Percentiles rank a stretch among this genome's conserved stretches.
Evolutionary conservation across 2,329 filamentous ascomycete species (phyloP).

Genomic region (Colletotrichum plurivorum): DNA sequence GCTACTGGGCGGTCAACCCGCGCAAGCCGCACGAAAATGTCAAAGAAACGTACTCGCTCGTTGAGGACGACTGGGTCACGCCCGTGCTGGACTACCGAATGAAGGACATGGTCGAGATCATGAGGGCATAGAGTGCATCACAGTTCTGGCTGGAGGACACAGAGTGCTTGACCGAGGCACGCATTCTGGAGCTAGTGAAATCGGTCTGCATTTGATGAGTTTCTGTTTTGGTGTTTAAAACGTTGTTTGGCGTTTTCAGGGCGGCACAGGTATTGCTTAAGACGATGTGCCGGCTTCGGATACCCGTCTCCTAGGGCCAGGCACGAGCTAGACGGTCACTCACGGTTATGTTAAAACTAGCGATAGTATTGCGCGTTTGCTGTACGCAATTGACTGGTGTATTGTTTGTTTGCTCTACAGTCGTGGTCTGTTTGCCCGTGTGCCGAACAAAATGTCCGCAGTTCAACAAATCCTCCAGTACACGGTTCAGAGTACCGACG

Average conservation of each 20-base stretch:
- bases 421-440: too few relatives aligned
- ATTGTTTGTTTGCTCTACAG: not conserved
- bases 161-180: slow-evolving; percentile 5
- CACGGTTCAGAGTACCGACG: too few relatives aligned
- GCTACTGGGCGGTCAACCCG: slow-evolving; percentile 79
- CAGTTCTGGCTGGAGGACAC: slow-evolving; percentile 18
- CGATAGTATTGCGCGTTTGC: not conserved
- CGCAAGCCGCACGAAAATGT: slow-evolving; percentile 72
- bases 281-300: slow-evolving; percentile 34
- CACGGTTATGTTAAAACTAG: slow-evolving; percentile 17
- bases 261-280: slow-evolving; percentile 1
- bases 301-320: slow-evolving; percentile 37
- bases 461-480: too few relatives aligned
- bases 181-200: slow-evolving; percentile 2
- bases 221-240: not conserved
- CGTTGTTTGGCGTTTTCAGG: slow-evolving; percentile 26
- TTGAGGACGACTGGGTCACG: slow-evolving; percentile 76
- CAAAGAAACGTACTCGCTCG: slow-evolving; percentile 72
- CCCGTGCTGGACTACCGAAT: slow-evolving; percentile 74
- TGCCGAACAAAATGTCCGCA: too few relatives aligned
- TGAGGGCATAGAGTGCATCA: slow-evolving; percentile 47
- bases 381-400: not conserved
- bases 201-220: slow-evolving; percentile 21
- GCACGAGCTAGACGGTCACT: slow-evolving; percentile 36
- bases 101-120: slow-evolving; percentile 72